Base-by-base conservation (phyloP, 2,329 filamentous ascomycete species). In the Colletotrichum shisoi region DNA sequence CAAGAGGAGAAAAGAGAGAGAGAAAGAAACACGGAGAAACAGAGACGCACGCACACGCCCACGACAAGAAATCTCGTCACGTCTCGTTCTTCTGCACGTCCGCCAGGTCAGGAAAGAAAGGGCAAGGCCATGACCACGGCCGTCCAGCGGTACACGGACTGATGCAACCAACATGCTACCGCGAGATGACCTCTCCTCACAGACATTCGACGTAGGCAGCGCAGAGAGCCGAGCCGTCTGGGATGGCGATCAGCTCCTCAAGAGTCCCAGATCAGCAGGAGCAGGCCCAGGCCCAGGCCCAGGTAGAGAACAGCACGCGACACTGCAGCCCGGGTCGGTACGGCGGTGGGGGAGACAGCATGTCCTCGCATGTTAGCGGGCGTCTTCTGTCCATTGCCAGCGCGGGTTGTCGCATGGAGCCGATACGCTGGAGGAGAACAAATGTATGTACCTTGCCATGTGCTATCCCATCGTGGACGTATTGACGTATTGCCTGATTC, bases 401-500 rank as follows among this genome's bases (percentile, higher is more conserved):
- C 46, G 40, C 62, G 48, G 19, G 21, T 44, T 39, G 53, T 40
- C 24, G 54, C 52, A 49, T 63, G 52, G 44, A 61, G 51, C 27
- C 31, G 42, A 51, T 37, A n/a, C 52, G 34, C 34, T 37, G 24
- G 53, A 34, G 13, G 19, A 52, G 44, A 59, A 21, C 37, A 37
- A 3, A 49, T 57, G 54, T 60, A 49, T 57, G 54, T 60, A 39
- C 42, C 54, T 60, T 56, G 40, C 65, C 54, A 49, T 56, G 65
- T 56, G 65, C 54, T 56, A 56, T 65, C 37, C 52, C 49, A 60
- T 65, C 44, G 24, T 46, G 61, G 44, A 11, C 27, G 31, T 42
- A 34, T 62, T 53, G 44, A 11, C 27, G 31, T 42, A 34, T 62
- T 53, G 46, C 31, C 39, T 48, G 37, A 57, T 62, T 67, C 66